Conservation (phyloP, 345 rosid species). For the Sisymbrium irio region DNA sequence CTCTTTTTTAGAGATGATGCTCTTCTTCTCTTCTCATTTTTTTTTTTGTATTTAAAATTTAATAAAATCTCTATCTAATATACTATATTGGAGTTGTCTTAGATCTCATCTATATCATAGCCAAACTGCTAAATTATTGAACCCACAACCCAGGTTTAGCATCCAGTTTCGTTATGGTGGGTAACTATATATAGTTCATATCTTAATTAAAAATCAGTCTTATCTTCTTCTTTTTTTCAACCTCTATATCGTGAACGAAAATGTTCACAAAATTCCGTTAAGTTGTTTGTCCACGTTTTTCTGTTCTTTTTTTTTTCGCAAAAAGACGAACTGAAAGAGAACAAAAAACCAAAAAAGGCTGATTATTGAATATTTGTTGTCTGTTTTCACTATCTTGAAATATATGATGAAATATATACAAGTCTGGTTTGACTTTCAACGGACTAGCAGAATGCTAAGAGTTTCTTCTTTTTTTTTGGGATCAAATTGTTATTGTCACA, state of each 20-base stretch:
- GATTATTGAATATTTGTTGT: not conserved
- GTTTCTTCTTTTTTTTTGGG: not conserved
- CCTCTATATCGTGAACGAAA: not conserved
- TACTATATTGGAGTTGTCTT: too few species aligned
- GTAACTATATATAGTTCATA: not conserved
- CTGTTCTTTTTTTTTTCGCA: not conserved
- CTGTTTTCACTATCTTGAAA: not conserved
- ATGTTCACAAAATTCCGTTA: not conserved
- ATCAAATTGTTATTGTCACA: slow-evolving; percentile 11
- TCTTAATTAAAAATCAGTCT: not conserved
- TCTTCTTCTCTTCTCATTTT: too few species aligned
- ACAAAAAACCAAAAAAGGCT: not conserved
- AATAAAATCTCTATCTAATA: too few species aligned
- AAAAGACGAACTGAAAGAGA: not conserved
- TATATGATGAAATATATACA: not conserved
- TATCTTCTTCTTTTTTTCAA: not conserved
- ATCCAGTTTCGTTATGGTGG: not conserved
- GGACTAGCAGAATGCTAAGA: not conserved
- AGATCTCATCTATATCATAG: not conserved
- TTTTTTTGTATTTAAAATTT: too few species aligned
- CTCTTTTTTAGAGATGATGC: too few species aligned
- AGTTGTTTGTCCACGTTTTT: not conserved
- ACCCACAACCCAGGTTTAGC: not conserved
- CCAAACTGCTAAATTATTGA: not conserved
- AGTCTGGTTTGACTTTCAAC: not conserved